Evolutionary conservation across 495 filamentous ascomycete species (phyloP).

Genomic region (Penicillium cinerascens): DNA sequence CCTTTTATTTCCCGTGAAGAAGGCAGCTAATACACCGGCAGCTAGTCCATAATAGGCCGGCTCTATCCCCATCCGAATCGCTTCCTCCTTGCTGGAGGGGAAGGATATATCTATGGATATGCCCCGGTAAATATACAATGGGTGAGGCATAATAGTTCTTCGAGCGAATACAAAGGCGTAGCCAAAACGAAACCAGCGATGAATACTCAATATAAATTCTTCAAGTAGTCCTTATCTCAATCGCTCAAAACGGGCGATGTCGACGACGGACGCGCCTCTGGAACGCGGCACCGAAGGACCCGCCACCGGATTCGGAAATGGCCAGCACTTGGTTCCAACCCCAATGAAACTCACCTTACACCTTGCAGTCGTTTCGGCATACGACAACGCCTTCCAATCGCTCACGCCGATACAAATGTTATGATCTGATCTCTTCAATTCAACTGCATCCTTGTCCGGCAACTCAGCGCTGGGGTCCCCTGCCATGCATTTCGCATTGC

Average conservation of each 20-base stretch:
- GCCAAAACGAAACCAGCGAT: background rate
- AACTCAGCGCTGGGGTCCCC: conserved; percentile 19
- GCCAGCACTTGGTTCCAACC: conserved; percentile 6
- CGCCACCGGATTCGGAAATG: conserved; percentile 14
- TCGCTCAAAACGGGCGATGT: conserved; percentile 6
- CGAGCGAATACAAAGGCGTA: no score
- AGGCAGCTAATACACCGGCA: no score
- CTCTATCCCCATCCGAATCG: no score
- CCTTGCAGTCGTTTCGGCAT: background rate
- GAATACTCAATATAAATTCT: background rate
- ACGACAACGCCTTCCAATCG: background rate
- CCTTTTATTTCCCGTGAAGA: no score
- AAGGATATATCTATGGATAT: no score
- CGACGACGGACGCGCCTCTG: conserved; percentile 2
- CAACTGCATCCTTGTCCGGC: conserved; percentile 5
- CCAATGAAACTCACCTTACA: background rate
- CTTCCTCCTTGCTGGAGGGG: no score
- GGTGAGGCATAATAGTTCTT: no score
- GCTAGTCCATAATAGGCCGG: no score
- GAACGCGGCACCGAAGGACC: conserved; percentile 12
- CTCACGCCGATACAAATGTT: background rate
- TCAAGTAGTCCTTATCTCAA: background rate
- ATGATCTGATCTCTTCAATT: conserved; percentile 17
- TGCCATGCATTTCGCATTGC: conserved; percentile 88
- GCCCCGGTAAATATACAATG: no score